phyloP scores from a whole-genome alignment of 2,329 filamentous ascomycete genomes.

The Alternaria panax region DNA sequence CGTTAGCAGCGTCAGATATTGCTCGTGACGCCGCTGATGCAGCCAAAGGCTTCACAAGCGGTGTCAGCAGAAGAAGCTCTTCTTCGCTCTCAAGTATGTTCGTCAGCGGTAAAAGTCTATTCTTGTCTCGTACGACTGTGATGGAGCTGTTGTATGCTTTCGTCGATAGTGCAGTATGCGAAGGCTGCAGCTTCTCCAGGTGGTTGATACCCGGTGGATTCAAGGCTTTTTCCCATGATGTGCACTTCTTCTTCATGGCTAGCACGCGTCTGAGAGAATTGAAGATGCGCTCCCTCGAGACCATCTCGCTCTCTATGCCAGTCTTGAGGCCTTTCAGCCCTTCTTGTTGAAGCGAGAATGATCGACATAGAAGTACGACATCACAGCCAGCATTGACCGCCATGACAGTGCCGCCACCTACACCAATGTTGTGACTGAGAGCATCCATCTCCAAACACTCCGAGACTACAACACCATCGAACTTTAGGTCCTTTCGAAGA shows the following conservation, averaged over 20 bases:
- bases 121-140: conserved; percentile 89
- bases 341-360: conserved; percentile 87
- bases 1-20: conserved; percentile 65
- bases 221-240: conserved; percentile 90
- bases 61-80: conserved; percentile 87
- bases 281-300: conserved; percentile 79
- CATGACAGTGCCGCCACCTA: conserved; percentile 96
- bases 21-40: conserved; percentile 83
- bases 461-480: conserved; percentile 90
- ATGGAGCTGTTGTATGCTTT: conserved; percentile 92
- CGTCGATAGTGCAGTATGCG: conserved; percentile 80
- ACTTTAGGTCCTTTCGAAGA: conserved; percentile 85
- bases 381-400: conserved; percentile 96
- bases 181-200: conserved; percentile 80
- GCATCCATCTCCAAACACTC: conserved; percentile 98
- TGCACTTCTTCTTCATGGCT: conserved; percentile 81
- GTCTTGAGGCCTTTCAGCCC: conserved; percentile 89
- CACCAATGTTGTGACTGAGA: conserved; percentile 93
- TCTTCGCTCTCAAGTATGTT: conserved; percentile 83
- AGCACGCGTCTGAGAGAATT: conserved; percentile 82
- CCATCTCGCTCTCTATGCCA: conserved; percentile 88
- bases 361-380: conserved; percentile 84
- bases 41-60: conserved; percentile 88
- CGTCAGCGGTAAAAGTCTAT: conserved; percentile 81
- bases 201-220: conserved; percentile 81